Conservation (phyloP, 495 filamentous ascomycete species). For the Lasiosphaeria hispida region DNA sequence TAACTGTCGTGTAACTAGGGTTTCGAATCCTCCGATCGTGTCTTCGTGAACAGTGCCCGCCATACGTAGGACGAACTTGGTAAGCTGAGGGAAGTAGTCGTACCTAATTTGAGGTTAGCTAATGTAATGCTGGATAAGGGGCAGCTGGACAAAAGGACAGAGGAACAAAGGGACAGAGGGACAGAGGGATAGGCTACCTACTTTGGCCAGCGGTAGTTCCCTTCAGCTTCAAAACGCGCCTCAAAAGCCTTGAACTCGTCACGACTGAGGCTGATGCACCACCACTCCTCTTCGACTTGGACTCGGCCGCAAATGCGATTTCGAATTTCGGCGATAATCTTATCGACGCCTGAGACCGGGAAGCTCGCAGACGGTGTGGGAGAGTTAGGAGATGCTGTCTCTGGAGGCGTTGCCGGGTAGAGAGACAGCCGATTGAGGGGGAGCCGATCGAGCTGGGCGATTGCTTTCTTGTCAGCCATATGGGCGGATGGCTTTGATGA, state of each 20-base stretch:
- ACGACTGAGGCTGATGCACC: background rate
- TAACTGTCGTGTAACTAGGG: background rate
- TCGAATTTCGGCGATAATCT: background rate
- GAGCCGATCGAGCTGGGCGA: background rate
- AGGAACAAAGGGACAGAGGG: too few species aligned
- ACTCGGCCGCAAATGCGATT: background rate
- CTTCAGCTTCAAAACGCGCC: background rate
- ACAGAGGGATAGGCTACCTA: background rate
- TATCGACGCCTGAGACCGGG: background rate
- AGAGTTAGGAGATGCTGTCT: background rate
- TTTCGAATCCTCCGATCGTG: background rate
- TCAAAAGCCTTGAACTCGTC: background rate
- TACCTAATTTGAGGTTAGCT: background rate
- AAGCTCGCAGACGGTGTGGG: background rate
- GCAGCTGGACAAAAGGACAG: too few species aligned
- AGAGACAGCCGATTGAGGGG: background rate
- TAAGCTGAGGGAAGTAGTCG: background rate
- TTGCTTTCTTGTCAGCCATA: background rate
- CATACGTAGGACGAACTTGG: background rate
- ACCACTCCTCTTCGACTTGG: background rate
- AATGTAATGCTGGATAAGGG: background rate
- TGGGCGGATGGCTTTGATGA: background rate
- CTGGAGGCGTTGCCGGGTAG: background rate
- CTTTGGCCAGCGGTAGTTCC: background rate
- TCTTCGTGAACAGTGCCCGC: background rate